Percentiles rank a stretch among this genome's conserved stretches.
phyloP scores from a whole-genome alignment of 2,329 filamentous ascomycete genomes.

The Botrytis squamosa region DNA sequence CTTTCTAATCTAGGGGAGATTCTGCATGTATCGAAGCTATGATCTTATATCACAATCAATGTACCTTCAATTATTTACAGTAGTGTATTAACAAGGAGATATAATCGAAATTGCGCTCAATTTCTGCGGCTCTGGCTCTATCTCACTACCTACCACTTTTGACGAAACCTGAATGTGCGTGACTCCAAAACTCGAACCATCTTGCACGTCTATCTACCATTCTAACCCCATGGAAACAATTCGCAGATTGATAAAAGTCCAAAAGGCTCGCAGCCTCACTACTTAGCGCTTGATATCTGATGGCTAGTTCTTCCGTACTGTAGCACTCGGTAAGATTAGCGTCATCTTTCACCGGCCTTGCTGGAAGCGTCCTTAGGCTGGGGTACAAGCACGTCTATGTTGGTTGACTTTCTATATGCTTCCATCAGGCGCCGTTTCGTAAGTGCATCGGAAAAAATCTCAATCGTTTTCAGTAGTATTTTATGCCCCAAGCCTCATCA shows the following conservation, averaged over 20 bases:
- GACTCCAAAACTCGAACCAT: neutral
- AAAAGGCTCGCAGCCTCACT: neutral
- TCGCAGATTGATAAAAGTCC: neutral
- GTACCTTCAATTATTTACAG: neutral
- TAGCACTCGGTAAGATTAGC: neutral
- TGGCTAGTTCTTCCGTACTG: neutral
- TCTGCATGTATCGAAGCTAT: neutral
- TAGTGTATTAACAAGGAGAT: neutral
- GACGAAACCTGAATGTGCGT: neutral
- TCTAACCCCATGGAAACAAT: neutral
- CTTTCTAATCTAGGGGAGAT: neutral
- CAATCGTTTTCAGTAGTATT: neutral
- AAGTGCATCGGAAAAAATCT: neutral
- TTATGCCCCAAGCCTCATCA: neutral
- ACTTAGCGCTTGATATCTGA: neutral
- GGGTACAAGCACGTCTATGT: neutral
- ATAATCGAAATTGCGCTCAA: neutral
- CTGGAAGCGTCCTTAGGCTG: neutral
- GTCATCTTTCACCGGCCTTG: neutral
- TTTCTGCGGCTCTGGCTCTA: neutral
- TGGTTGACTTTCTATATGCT: neutral
- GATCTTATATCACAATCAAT: neutral
- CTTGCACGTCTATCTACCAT: neutral
- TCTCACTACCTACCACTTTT: neutral
- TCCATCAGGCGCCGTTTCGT: neutral